Evolutionary conservation across 1,284 basidiomycete genomes (phyloP), one percentile per base, ranked within the genome.

Genomic region (Ceratobasidium sp.): DNA sequence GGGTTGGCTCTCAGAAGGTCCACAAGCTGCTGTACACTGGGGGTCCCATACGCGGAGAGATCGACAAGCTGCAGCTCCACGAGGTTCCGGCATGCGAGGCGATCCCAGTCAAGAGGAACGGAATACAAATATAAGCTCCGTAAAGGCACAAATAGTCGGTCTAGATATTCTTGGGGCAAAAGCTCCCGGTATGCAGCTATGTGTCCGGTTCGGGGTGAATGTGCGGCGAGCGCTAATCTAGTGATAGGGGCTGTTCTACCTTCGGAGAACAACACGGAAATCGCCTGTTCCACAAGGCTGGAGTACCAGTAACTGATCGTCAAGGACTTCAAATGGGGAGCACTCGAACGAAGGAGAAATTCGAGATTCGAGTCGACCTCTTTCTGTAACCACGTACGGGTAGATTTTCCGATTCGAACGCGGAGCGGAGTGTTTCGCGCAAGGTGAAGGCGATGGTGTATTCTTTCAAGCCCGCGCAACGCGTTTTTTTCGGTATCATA

Each of bases 21-120:
- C 17, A 44, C 29, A 15, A 73, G 34, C 29, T 59, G 59, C 13
- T 40, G 13, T 5, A 29, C 9, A 40, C 22, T 62, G 22, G 70
- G 70, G 25, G 29, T 32, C 15, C 57, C 70, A 29, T 64, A 46
- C 6, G 34, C 5, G 9, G 70, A 44, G 1, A 52, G 43, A 22
- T 73, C 57, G 7, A 73, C 34, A 15, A 73, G 19, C 57, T 73
- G 70, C 32, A 73, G 34, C 57, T 73, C 70, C 2, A 73, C 70
- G 17, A 73, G 57, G 59, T 73, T 73, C 29, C 46, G 46, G 32
- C 70, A 73, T 3, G 70, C 11, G 19, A 73, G 29, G 7, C 29
- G 51, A 37, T 62, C 34, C 70, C 70, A 73, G 46, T 73, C 59
- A 29, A 46, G 59, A 40, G 59, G 13, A 19, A 73, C 57, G 32